Base-by-base conservation (phyloP, 225 moss, liverwort and hornwort genomes). In the Pseudisothecium myosuroides region DNA sequence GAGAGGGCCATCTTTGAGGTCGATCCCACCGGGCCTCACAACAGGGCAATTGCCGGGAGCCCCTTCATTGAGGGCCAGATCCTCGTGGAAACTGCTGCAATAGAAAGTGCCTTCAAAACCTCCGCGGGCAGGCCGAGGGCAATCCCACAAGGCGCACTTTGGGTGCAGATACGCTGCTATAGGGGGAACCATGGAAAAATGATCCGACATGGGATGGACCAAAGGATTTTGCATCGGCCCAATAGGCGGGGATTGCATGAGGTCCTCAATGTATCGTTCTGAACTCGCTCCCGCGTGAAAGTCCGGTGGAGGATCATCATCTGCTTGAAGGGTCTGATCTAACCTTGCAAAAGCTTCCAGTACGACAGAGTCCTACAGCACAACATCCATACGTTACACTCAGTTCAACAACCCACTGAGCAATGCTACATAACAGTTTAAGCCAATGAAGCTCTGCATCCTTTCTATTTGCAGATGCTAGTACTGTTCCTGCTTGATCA, bases 81-180 rank as follows among this genome's bases (percentile, higher is more conserved):
- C 94, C 79, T 93, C 93, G 41, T 94, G 94, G 85, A 94, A 94
- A 72, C 91, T 92, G 83, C 94, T 94, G 93, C 94, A 94, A 41
- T 92, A 94, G 83, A 85, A 93, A 39, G 85, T 87, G 84, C 87
- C 92, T 62, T 94, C 94, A 20, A 76, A 82, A 9, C 91, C 92
- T 68, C 93, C 94, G 82, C 91, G 90, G 27, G 92, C 93, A 68
- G 93, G 94, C 69, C 94, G 90, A 36, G 94, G 94, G 83, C 94
- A 94, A 83, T 94, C 94, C 94, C 94, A 94, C 90, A 94, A 39
- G 41, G 93, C 94, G 60, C 94, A 94, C 85, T 94, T 94, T 7
- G 94, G 94, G 82, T 91, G 92, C 83, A 94, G 49, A 34, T 87
- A 93, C 43, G 93, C 94, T 68, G 88, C 91, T 37, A 91, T 69